Conservation (phyloP, 2,329 filamentous ascomycete species). For the Pochonia chlamydosporia region DNA sequence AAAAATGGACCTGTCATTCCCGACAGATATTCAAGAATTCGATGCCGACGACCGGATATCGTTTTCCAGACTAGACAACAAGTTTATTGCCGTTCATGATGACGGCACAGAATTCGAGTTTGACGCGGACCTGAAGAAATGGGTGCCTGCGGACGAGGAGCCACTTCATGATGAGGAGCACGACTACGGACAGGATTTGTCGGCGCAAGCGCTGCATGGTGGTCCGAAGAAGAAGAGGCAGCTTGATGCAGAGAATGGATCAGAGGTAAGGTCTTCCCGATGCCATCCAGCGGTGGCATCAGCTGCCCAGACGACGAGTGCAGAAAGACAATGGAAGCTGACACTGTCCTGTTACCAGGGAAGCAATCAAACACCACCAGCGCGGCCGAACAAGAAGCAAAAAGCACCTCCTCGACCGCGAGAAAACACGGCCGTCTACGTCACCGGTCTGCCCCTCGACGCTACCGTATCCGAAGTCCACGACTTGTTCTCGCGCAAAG, state of each 20-base stretch:
- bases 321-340: conserved; percentile 16
- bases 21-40: conserved; percentile 62
- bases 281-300: too few relatives aligned
- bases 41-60: conserved; percentile 76
- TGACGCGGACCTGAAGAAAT: conserved; percentile 63
- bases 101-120: conserved; percentile 83
- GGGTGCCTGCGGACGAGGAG: conserved; percentile 60
- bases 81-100: conserved; percentile 78
- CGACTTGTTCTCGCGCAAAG: conserved; percentile 76
- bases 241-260: conserved; percentile 29
- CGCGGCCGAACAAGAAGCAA: conserved; percentile 38
- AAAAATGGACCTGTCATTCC: conserved; percentile 38
- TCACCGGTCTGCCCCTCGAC: conserved; percentile 79
- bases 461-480: conserved; percentile 75
- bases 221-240: conserved; percentile 37
- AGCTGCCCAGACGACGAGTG: too few relatives aligned
- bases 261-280: conserved; percentile 34
- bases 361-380: conserved; percentile 18
- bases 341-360: conserved; percentile 5
- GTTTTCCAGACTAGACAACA: conserved; percentile 75
- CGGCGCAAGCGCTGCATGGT: not conserved
- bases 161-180: conserved; percentile 27
- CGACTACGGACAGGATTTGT: not conserved
- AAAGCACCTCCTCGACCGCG: conserved; percentile 44
- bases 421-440: conserved; percentile 87